Conservation (phyloP, 2,329 filamentous ascomycete genomes). For the Calonectria pseudoreteaudii region DNA sequence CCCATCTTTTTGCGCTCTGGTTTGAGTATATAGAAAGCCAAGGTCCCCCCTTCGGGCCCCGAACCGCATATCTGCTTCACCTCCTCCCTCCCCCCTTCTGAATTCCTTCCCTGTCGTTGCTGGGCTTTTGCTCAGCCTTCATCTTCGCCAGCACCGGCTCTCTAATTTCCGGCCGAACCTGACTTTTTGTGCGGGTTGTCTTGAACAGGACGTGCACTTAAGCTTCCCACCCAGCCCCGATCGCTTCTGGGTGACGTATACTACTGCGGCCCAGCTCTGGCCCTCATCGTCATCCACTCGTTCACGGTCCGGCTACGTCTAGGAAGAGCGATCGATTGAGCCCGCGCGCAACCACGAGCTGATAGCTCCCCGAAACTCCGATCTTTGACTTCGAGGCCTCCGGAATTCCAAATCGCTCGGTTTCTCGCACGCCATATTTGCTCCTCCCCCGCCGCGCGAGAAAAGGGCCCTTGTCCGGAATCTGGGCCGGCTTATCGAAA, state of each 20-base stretch:
- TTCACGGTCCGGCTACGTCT: background rate
- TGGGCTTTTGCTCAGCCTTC: slow-evolving; percentile 20
- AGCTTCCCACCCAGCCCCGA: slow-evolving; percentile 40
- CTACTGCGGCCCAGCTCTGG: slow-evolving; percentile 28
- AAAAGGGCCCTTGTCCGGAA: slow-evolving; percentile 31
- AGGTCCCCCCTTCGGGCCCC: slow-evolving; percentile 25
- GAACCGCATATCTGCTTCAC: background rate
- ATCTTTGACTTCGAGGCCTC: background rate
- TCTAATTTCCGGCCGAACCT: slow-evolving; percentile 2
- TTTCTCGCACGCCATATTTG: background rate
- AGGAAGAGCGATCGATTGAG: slow-evolving; percentile 16
- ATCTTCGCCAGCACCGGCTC: slow-evolving; percentile 7
- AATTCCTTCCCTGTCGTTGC: slow-evolving; percentile 24
- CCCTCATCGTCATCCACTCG: slow-evolving; percentile 33
- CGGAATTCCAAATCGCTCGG: background rate
- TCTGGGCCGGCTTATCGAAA: slow-evolving; percentile 38
- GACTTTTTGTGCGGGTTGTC: slow-evolving; percentile 31
- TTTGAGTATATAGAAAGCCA: slow-evolving; percentile 36
- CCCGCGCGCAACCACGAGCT: background rate
- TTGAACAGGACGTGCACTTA: slow-evolving; percentile 33
- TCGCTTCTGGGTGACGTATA: slow-evolving; percentile 40
- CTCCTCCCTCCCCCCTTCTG: slow-evolving; percentile 16
- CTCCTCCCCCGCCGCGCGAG: slow-evolving; percentile 4
- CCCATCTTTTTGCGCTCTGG: slow-evolving; percentile 5
- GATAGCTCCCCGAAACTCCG: background rate